phyloP scores from a whole-genome alignment of 768 basidiomycete species.

The Kwoniella sp. region DNA sequence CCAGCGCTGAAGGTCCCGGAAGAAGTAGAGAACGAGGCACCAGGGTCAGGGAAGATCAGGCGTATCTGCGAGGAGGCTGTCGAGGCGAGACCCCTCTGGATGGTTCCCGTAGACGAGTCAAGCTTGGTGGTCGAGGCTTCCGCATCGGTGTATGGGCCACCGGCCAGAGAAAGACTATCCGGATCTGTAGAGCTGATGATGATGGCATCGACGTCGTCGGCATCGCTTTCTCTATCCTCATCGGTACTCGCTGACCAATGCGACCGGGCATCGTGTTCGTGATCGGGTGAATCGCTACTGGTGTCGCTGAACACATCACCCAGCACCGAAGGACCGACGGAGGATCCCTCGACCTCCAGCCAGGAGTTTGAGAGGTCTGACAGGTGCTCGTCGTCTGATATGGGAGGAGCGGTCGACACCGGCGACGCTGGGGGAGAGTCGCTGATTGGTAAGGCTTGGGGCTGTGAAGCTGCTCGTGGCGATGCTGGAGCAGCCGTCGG shows the following conservation, averaged over 20 bases:
- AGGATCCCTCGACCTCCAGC: conserved; percentile 5
- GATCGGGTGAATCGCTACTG: conserved; percentile 15
- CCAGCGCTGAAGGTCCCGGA: conserved; percentile 12
- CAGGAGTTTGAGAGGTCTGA: conserved; percentile 12
- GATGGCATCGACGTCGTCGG: conserved; percentile 1
- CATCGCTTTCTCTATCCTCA: conserved; percentile 4
- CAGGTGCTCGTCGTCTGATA: conserved; percentile 12
- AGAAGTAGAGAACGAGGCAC: conserved; percentile 6
- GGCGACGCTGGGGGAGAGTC: conserved; percentile 11
- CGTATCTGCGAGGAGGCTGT: conserved; percentile 13
- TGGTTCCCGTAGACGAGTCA: conserved; percentile 12
- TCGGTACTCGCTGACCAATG: conserved; percentile 8
- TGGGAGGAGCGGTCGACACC: neutral
- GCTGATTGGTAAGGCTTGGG: neutral
- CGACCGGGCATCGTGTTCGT: conserved; percentile 7
- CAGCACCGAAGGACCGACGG: conserved; percentile 13
- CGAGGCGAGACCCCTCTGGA: neutral
- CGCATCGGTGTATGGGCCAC: conserved; percentile 16
- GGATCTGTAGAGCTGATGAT: neutral
- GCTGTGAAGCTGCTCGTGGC: neutral
- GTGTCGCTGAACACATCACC: conserved; percentile 17
- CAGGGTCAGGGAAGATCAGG: conserved; percentile 20
- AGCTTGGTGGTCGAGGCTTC: conserved; percentile 16
- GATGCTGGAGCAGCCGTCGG: neutral
- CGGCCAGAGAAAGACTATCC: neutral